Evolutionary conservation across 148 eudicot species (phyloP).

Genomic region (Camellia granthamiana): DNA sequence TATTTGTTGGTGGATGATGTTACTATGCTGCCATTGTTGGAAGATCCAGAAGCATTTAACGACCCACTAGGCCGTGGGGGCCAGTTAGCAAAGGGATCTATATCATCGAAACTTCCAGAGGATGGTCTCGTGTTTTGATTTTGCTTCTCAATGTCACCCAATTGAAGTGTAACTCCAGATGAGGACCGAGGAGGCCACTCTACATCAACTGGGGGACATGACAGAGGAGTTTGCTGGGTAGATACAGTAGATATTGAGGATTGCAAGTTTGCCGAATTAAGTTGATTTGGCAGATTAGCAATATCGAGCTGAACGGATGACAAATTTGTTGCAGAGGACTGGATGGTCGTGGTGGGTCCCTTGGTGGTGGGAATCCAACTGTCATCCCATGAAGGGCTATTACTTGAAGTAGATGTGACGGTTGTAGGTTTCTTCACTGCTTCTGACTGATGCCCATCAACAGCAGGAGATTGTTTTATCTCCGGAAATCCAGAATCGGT

Average conservation of each 20-base stretch:
- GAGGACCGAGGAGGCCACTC: slow-evolving; percentile 92
- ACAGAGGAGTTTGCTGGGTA: slow-evolving; percentile 37
- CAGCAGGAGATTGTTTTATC: slow-evolving; percentile 39
- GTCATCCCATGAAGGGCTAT: slow-evolving; percentile 80
- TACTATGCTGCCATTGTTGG: slow-evolving; percentile 29
- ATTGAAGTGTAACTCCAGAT: slow-evolving; percentile 33
- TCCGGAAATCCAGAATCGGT: slow-evolving; percentile 61
- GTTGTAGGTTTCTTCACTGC: slow-evolving; percentile 37
- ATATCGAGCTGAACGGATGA: slow-evolving; percentile 37
- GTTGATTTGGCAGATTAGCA: slow-evolving; percentile 30
- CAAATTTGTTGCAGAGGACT: slow-evolving; percentile 27
- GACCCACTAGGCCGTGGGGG: slow-evolving; percentile 59
- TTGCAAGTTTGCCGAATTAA: slow-evolving; percentile 20
- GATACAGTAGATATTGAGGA: slow-evolving; percentile 39
- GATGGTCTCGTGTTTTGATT: slow-evolving; percentile 34
- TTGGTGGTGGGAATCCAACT: slow-evolving; percentile 61
- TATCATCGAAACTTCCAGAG: slow-evolving; percentile 48
- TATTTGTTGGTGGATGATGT: slow-evolving; percentile 33
- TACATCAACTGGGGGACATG: slow-evolving; percentile 70
- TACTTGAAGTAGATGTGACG: slow-evolving; percentile 41
- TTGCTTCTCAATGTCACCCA: slow-evolving; percentile 27
- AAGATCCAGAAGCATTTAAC: slow-evolving; percentile 28
- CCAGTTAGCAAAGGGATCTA: slow-evolving; percentile 97
- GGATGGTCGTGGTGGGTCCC: slow-evolving; percentile 28
- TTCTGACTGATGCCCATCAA: slow-evolving; percentile 27